Conservation (phyloP, 345 rosid species). For the Conringia planisiliqua region DNA sequence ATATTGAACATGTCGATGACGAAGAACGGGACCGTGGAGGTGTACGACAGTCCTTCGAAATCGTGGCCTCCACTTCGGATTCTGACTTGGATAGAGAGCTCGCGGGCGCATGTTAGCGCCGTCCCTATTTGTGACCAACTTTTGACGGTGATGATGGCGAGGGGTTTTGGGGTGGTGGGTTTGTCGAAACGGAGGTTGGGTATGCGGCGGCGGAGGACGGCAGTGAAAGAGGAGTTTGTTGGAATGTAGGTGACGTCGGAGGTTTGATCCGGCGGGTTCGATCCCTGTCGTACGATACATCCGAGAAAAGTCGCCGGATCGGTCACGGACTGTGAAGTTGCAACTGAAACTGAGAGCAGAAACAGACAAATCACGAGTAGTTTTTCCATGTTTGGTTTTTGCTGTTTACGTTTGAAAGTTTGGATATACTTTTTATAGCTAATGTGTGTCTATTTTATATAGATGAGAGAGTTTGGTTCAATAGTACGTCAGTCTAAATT, state of each 20-base stretch:
- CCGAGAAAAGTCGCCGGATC: background rate
- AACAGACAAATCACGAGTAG: background rate
- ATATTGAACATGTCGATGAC: conserved; percentile 36
- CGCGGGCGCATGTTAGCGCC: conserved; percentile 33
- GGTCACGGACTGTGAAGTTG: conserved; percentile 21
- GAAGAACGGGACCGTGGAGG: conserved; percentile 37
- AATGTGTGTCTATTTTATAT: background rate
- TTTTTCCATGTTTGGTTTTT: background rate
- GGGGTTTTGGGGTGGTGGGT: conserved; percentile 41
- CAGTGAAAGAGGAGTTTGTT: conserved; percentile 31
- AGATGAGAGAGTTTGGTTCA: background rate
- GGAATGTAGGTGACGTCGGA: conserved; percentile 21
- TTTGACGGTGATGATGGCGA: conserved; percentile 22
- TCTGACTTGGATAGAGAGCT: conserved; percentile 33
- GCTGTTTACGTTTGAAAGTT: background rate
- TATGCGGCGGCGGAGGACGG: conserved; percentile 33
- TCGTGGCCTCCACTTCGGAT: conserved; percentile 52
- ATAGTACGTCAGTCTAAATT: background rate
- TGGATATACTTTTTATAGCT: background rate
- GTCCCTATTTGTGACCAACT: background rate
- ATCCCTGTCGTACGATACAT: conserved; percentile 3
- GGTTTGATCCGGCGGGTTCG: background rate
- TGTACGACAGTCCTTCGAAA: conserved; percentile 45
- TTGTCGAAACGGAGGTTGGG: conserved; percentile 42
- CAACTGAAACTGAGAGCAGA: background rate